Evolutionary conservation across 345 rosid species (phyloP).

Genomic region (Physaria fendleri): DNA sequence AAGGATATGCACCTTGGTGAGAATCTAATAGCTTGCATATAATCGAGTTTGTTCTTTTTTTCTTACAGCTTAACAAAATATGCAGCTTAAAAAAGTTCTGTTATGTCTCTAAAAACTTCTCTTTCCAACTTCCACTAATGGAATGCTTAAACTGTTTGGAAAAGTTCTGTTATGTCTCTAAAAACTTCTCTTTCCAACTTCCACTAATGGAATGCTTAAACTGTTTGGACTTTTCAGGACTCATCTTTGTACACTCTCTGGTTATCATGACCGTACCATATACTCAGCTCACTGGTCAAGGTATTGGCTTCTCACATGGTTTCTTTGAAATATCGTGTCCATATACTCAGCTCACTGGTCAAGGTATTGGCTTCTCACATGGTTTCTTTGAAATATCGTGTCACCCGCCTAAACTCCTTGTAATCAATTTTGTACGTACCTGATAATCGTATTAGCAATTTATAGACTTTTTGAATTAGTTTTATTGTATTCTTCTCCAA

Average conservation of each 20-base stretch:
- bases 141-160: background rate
- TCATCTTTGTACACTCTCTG: constrained; percentile 75
- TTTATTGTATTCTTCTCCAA: background rate
- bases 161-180: background rate
- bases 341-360: constrained; percentile 94
- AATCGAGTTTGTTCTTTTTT: constrained; percentile 4
- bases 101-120: background rate
- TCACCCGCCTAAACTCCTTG: background rate
- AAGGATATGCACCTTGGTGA: constrained; percentile 77
- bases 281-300: constrained; percentile 97
- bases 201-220: constrained; percentile 4
- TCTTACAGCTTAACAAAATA: background rate
- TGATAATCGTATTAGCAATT: background rate
- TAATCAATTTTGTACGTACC: background rate
- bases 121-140: background rate
- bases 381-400: background rate
- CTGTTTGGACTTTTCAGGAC: constrained; percentile 47
- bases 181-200: background rate
- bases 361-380: constrained; percentile 48
- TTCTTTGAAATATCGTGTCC: constrained; percentile 5
- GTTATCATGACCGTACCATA: constrained; percentile 91
- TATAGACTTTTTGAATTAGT: background rate
- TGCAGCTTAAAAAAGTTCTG: background rate
- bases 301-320: constrained; percentile 33
- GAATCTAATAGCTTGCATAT: constrained; percentile 25